Base-by-base conservation (phyloP, 805 yeast genomes). In the Cyberlindnera euphorbiiphila region DNA sequence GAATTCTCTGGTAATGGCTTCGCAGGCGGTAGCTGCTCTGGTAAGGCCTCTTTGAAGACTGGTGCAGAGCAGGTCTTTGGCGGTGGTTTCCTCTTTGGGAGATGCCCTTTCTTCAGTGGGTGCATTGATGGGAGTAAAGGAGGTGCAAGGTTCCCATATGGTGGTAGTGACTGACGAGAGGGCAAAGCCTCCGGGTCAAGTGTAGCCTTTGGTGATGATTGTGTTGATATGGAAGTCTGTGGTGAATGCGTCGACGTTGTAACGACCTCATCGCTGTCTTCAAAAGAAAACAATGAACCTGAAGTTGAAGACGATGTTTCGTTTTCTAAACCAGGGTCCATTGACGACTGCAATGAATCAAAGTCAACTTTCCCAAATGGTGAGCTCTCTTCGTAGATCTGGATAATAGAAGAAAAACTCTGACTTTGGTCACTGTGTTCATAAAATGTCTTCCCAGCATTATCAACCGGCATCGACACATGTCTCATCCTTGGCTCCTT, bases 301-400 rank as follows among this genome's bases (percentile, higher is more conserved):
- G 26, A 24, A 15, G 32, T 36, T 10, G 26, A 25, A 21, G 38
- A 34, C 13, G 39, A 34, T 5, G 29, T 16, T 3, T 30, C 33
- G 5, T n/a, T 25, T 18, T 32, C 40, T 3, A 37, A 35, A 15
- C 16, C 9, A 2, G 44, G 36, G 2, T 24, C 28, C 1, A 27
- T 9, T 3, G 43, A 27, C 4, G 39, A 26, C 6, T 25, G 28
- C 13, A 26, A n/a, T 7, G 37, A 36, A 7, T 7, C 21, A 11
- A 22, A 29, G 5, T n/a, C 5, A 10, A 29, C 29, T 14, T 7
- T 16, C 8, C 39, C 34, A 18, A 41, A 38, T 18, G 48, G 48
- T 10, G 46, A 35, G 11, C 37, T 27, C 17, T 45, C 39, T 20
- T 35, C 39, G 42, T 45, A 45, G n/a, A 45, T 36, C 22, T 42